Conservation (phyloP, 768 basidiomycete genomes). For the Chiua virens region DNA sequence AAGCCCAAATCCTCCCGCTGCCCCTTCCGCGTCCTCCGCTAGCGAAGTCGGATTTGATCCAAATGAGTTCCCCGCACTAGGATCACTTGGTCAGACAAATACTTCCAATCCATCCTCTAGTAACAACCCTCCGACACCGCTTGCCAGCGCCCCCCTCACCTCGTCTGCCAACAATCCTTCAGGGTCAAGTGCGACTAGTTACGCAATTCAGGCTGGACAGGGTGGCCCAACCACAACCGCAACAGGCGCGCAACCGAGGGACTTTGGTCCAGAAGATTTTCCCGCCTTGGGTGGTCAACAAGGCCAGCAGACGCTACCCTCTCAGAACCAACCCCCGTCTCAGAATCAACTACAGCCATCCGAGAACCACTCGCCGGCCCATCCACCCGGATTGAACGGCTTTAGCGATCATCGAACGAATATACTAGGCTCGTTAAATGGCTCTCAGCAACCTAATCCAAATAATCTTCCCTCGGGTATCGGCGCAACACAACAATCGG, state of each 20-base stretch:
- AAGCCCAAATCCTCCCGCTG: conserved; percentile 44
- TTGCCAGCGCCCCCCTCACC: conserved; percentile 18
- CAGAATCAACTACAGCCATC: conserved; percentile 33
- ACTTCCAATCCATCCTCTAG: conserved; percentile 38
- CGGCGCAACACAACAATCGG: conserved; percentile 47
- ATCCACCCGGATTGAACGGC: conserved; percentile 80
- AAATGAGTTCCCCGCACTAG: conserved; percentile 87
- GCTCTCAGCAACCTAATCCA: conserved; percentile 23
- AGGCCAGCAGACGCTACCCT: conserved; percentile 28
- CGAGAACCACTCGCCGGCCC: conserved; percentile 38
- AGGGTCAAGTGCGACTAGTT: conserved; percentile 54
- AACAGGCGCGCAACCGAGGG: conserved; percentile 21
- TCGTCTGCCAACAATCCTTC: conserved; percentile 31
- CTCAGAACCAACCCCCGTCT: conserved; percentile 29
- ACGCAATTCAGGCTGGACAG: conserved; percentile 78
- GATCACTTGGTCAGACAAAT: conserved; percentile 54
- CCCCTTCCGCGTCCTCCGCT: conserved; percentile 62
- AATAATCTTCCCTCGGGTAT: conserved; percentile 27
- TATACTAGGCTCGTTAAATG: conserved; percentile 51
- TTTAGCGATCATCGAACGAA: conserved; percentile 56
- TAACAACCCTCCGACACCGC: conserved; percentile 34
- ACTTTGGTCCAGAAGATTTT: conserved; percentile 86
- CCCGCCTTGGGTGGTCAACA: conserved; percentile 77
- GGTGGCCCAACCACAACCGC: conserved; percentile 29
- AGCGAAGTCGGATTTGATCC: conserved; percentile 82